Conservation (phyloP, 2,329 filamentous ascomycete species). For the Fusarium sp. region DNA sequence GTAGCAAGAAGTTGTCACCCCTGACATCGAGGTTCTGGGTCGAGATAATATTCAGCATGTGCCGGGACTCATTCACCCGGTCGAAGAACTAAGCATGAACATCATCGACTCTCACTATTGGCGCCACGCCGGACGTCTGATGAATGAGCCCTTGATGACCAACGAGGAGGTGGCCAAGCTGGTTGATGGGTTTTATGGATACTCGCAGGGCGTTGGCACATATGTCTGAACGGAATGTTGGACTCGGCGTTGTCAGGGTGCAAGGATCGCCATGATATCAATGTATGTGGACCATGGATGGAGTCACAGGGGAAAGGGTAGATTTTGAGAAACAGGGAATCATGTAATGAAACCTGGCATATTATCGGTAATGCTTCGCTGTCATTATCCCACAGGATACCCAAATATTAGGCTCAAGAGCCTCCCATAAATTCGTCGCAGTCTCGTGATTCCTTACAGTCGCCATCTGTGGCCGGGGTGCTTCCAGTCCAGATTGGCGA, state of each 20-base stretch:
- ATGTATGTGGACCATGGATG: neutral
- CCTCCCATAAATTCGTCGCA: neutral
- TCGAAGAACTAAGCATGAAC: neutral
- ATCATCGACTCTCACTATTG: neutral
- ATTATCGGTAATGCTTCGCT: neutral
- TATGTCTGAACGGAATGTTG: neutral
- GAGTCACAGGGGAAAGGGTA: neutral
- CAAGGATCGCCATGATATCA: neutral
- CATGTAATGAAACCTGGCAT: neutral
- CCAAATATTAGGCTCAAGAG: constrained; percentile 2
- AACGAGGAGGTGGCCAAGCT: neutral
- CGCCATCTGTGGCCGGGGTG: constrained; percentile 78
- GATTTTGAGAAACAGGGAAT: neutral
- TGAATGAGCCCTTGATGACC: neutral
- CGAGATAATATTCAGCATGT: neutral
- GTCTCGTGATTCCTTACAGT: constrained; percentile 9
- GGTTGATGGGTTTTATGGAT: neutral
- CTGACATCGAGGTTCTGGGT: too few species aligned
- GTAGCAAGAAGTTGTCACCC: neutral
- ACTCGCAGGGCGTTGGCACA: neutral
- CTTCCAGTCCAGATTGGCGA: constrained; percentile 77
- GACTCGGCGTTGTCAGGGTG: neutral
- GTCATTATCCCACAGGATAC: constrained; percentile 1
- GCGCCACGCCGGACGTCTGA: neutral
- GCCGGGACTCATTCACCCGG: neutral